These are phyloP conservation scores for Fusarium sp. DNA, from an alignment of 2,329 filamentous ascomycete genomes.

Conservation along the genomic window DNA sequence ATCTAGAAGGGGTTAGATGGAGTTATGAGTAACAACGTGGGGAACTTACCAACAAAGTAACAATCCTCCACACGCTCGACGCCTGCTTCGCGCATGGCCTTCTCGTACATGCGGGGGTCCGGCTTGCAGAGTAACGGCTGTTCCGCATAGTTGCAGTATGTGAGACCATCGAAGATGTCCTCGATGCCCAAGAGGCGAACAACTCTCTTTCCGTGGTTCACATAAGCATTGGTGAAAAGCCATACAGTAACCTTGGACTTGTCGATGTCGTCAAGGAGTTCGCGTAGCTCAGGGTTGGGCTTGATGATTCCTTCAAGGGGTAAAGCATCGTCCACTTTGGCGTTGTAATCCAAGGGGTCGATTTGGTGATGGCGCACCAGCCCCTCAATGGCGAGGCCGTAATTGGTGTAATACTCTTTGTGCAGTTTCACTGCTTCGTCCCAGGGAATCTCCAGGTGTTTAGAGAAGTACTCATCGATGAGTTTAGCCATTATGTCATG, in stretches of 20 bases:
- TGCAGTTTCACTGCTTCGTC: slow-evolving; percentile 89
- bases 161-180: slow-evolving; percentile 93
- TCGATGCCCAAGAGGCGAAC: slow-evolving; percentile 84
- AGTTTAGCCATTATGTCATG: slow-evolving; percentile 89
- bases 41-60: slow-evolving; percentile 86
- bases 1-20: slow-evolving; percentile 63
- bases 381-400: slow-evolving; percentile 97
- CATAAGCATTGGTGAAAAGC: slow-evolving; percentile 97
- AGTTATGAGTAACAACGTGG: background rate
- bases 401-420: slow-evolving; percentile 92
- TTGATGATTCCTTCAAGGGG: slow-evolving; percentile 87
- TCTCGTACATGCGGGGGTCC: slow-evolving; percentile 81
- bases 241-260: slow-evolving; percentile 85
- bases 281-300: slow-evolving; percentile 78
- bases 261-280: slow-evolving; percentile 85
- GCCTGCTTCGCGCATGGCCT: slow-evolving; percentile 88
- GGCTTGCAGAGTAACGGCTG: slow-evolving; percentile 89
- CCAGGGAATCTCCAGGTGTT: slow-evolving; percentile 77
- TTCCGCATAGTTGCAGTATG: slow-evolving; percentile 88
- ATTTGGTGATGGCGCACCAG: slow-evolving; percentile 95
- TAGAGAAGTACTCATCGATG: slow-evolving; percentile 74
- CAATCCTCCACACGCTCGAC: slow-evolving; percentile 76
- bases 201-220: slow-evolving; percentile 87
- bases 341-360: slow-evolving; percentile 93
- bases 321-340: slow-evolving; percentile 92